phyloP scores from a whole-genome alignment of 768 basidiomycete species.

The Baorangia bicolor region DNA sequence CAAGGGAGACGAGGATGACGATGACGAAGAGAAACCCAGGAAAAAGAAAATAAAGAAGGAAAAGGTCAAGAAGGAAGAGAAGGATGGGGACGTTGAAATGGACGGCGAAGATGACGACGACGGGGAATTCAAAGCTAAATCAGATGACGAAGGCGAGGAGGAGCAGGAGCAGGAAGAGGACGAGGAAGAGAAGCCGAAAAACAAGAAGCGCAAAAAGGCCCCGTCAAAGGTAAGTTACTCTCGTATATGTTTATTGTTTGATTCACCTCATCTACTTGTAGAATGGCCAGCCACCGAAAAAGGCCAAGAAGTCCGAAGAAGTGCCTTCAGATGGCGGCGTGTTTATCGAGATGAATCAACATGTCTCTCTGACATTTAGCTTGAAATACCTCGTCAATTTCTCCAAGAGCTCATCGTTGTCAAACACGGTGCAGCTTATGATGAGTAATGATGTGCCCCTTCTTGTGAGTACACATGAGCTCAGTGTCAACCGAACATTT shows the following conservation, averaged over 20 bases:
- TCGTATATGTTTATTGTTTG: neutral
- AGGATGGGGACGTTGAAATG: slow-evolving; percentile 44
- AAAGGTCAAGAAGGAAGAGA: slow-evolving; percentile 41
- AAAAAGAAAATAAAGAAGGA: slow-evolving; percentile 37
- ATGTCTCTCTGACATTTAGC: slow-evolving; percentile 91
- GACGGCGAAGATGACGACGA: slow-evolving; percentile 49
- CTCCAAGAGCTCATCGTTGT: slow-evolving; percentile 80
- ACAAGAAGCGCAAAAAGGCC: slow-evolving; percentile 70
- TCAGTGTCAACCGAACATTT: neutral
- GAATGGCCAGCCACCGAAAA: slow-evolving; percentile 48
- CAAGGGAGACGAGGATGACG: slow-evolving; percentile 43
- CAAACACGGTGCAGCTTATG: slow-evolving; percentile 73
- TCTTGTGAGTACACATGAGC: slow-evolving; percentile 49
- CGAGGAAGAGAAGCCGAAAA: slow-evolving; percentile 48
- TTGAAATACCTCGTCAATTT: slow-evolving; percentile 98
- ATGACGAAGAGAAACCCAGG: slow-evolving; percentile 33
- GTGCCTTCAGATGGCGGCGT: slow-evolving; percentile 59
- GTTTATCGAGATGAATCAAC: slow-evolving; percentile 82
- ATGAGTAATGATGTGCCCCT: slow-evolving; percentile 93
- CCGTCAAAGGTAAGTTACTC: slow-evolving; percentile 44
- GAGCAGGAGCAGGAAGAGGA: slow-evolving; percentile 52
- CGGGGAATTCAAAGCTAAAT: slow-evolving; percentile 41
- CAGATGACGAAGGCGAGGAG: slow-evolving; percentile 48
- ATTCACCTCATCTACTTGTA: neutral
- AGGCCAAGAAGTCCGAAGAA: slow-evolving; percentile 58